These are phyloP conservation scores for Boletellus dicymbophilus DNA, from an alignment of 1,284 basidiomycete genomes.

Conservation along the genomic window DNA sequence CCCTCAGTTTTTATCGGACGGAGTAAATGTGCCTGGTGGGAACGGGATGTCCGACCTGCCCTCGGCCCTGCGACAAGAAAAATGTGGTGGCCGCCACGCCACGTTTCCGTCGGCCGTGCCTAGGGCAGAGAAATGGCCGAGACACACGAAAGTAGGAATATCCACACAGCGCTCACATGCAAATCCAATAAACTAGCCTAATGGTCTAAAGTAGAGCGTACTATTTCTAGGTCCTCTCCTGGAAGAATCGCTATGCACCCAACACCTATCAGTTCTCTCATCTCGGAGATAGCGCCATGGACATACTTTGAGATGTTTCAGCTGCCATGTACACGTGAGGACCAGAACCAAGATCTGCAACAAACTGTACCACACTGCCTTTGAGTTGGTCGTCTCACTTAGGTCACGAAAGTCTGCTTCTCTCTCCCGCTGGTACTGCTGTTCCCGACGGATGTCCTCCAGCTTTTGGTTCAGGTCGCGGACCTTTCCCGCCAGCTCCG, in stretches of 20 bases:
- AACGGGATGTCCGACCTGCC: not conserved
- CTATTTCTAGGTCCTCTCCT: slow-evolving; percentile 80
- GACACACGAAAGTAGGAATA: too few relatives aligned
- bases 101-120: slow-evolving; percentile 11
- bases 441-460: slow-evolving; percentile 91
- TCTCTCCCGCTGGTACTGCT: slow-evolving; percentile 96
- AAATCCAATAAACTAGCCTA: slow-evolving; percentile 7
- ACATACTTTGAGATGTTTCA: slow-evolving; percentile 86
- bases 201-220: slow-evolving; percentile 32
- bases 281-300: not conserved
- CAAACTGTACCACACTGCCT: slow-evolving; percentile 93
- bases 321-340: slow-evolving; percentile 89
- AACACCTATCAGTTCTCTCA: slow-evolving; percentile 7
- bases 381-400: slow-evolving; percentile 86
- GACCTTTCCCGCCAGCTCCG: slow-evolving; percentile 84
- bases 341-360: slow-evolving; percentile 87
- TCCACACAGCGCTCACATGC: too few relatives aligned
- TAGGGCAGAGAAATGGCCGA: not conserved
- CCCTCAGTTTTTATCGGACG: too few relatives aligned
- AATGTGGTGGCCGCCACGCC: slow-evolving; percentile 19
- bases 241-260: slow-evolving; percentile 73
- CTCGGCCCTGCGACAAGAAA: not conserved
- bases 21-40: not conserved
- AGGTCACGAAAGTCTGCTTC: slow-evolving; percentile 92
- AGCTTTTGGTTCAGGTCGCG: slow-evolving; percentile 93